Evolutionary conservation across 139 green algal species (phyloP).

Genomic region (Chlamydomonas schloesseri): DNA sequence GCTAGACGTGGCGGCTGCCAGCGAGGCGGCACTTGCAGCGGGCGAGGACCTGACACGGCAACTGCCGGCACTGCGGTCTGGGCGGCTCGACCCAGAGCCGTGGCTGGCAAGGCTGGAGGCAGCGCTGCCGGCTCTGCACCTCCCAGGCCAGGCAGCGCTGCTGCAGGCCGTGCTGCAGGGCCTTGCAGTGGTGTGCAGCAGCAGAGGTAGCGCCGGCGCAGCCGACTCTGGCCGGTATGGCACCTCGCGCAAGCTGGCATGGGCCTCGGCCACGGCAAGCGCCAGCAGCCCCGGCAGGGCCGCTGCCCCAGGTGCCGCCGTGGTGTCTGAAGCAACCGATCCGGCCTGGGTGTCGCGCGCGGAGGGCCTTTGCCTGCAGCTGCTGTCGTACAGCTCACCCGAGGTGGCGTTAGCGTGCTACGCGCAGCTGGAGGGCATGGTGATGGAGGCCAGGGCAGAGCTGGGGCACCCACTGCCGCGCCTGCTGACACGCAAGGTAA

Average conservation of each 20-base stretch:
- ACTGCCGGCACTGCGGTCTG: conserved; percentile 35
- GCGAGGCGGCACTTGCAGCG: conserved; percentile 41
- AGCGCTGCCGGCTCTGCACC: conserved; percentile 53
- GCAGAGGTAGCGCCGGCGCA: not conserved
- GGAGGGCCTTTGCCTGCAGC: conserved; percentile 33
- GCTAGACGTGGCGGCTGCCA: conserved; percentile 37
- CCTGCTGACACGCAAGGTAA: conserved; percentile 17
- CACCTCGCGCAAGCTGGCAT: no score
- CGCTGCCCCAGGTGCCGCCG: not conserved
- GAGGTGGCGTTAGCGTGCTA: conserved; percentile 46
- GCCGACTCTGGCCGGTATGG: not conserved
- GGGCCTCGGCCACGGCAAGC: not conserved
- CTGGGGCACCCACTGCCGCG: not conserved
- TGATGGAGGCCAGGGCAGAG: not conserved
- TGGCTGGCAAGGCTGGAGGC: conserved; percentile 49
- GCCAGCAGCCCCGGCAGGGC: conserved; percentile 16
- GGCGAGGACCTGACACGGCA: conserved; percentile 38
- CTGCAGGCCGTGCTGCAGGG: conserved; percentile 48
- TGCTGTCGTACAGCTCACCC: conserved; percentile 33
- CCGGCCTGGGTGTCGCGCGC: conserved; percentile 21
- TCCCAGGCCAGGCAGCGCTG: conserved; percentile 44
- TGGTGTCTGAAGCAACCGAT: not conserved
- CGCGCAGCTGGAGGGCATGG: conserved; percentile 45
- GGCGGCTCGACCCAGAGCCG: not conserved
- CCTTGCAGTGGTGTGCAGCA: conserved; percentile 33